Percentiles rank a stretch among this genome's conserved stretches.
phyloP scores from a whole-genome alignment of 805 yeast genomes.

The Yarrowia divulgata region DNA sequence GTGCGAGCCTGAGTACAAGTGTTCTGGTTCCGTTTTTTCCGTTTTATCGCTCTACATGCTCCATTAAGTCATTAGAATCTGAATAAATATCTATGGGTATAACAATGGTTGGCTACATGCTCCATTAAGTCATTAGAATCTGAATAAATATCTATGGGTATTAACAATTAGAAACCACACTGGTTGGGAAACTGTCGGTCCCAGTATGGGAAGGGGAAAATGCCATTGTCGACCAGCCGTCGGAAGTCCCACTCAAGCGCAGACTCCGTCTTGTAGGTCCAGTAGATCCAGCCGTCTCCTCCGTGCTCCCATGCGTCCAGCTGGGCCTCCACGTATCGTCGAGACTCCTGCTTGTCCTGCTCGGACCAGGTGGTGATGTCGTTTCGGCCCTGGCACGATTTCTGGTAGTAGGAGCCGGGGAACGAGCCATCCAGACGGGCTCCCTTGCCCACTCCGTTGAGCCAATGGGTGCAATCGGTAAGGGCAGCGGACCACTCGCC shows the following conservation, averaged over 20 bases:
- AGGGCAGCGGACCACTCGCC: conserved; percentile 95
- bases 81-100: no score
- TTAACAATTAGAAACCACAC: conserved; percentile 52
- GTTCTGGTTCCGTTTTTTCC: no score
- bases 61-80: no score
- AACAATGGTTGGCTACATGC: no score
- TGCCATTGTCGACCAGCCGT: conserved; percentile 60
- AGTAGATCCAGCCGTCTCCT: conserved; percentile 85
- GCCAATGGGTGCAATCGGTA: conserved; percentile 88
- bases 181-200: conserved; percentile 75
- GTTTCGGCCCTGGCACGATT: conserved; percentile 64
- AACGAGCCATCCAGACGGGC: conserved; percentile 75
- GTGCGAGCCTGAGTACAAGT: no score
- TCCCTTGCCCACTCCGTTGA: conserved; percentile 85
- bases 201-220: conserved; percentile 82
- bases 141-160: conserved; percentile 22
- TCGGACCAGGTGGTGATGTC: conserved; percentile 65
- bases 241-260: conserved; percentile 87
- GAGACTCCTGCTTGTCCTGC: conserved; percentile 61
- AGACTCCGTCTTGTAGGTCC: conserved; percentile 91
- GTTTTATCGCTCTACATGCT: no score
- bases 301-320: conserved; percentile 77
- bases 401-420: conserved; percentile 57
- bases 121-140: conserved; percentile 4
- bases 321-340: conserved; percentile 87